A percentile compares a stretch with the other conserved stretches of the same genome.
phyloP scores from a whole-genome alignment of 1,139 yeast species.

The Yamadazyma jaroonii region DNA sequence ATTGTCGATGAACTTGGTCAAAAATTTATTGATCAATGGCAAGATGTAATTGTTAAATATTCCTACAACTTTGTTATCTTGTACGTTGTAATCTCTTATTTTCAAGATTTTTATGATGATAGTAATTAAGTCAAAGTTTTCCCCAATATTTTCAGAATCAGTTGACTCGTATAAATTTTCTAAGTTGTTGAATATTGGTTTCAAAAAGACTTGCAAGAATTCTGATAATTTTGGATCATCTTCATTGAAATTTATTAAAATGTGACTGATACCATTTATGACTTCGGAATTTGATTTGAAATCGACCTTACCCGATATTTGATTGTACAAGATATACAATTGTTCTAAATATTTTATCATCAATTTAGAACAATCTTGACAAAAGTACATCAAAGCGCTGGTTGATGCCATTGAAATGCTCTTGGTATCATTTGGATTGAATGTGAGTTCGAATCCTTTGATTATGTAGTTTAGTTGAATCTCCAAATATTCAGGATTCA shows the following conservation, averaged over 20 bases:
- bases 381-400: slow-evolving; percentile 90
- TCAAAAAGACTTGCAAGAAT: slow-evolving; percentile 54
- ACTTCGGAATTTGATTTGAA: slow-evolving; percentile 72
- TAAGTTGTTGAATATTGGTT: slow-evolving; percentile 60
- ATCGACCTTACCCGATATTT: slow-evolving; percentile 57
- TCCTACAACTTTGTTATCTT: slow-evolving; percentile 54
- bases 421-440: slow-evolving; percentile 18
- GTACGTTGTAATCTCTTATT: slow-evolving; percentile 32
- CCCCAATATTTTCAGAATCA: slow-evolving; percentile 54
- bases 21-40: slow-evolving; percentile 52
- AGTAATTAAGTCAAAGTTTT: slow-evolving; percentile 70
- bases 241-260: slow-evolving; percentile 54
- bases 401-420: slow-evolving; percentile 85
- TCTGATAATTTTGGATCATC: slow-evolving; percentile 26
- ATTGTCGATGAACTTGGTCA: slow-evolving; percentile 54
- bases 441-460: slow-evolving; percentile 52
- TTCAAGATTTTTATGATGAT: slow-evolving; percentile 65
- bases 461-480: slow-evolving; percentile 83
- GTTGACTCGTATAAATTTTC: slow-evolving; percentile 21
- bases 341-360: slow-evolving; percentile 74
- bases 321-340: slow-evolving; percentile 70
- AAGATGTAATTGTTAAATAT: slow-evolving; percentile 55
- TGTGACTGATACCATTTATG: slow-evolving; percentile 88
- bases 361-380: slow-evolving; percentile 80
- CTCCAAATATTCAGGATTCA: slow-evolving; percentile 79